These are phyloP conservation scores for Pleurotus tuber-regium DNA, from an alignment of 768 basidiomycete genomes.

Conservation along the genomic window DNA sequence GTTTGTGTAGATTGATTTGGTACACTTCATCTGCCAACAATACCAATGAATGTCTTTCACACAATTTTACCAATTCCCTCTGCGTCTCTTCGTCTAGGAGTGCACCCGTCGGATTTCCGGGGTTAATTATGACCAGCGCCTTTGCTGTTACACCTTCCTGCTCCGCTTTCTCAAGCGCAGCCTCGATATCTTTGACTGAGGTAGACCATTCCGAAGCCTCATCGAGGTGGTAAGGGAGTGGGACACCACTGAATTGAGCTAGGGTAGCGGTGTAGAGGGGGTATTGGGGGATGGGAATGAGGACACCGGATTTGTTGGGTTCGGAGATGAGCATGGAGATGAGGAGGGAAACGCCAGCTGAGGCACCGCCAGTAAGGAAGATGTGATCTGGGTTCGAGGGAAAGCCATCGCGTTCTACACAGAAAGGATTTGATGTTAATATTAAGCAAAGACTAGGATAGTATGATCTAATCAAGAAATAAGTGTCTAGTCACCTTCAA, in stretches of 20 bases:
- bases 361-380: slow-evolving; percentile 94
- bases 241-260: slow-evolving; percentile 75
- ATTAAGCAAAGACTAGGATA: too few species aligned
- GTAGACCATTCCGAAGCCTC: slow-evolving; percentile 85
- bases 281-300: slow-evolving; percentile 98
- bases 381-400: slow-evolving; percentile 81
- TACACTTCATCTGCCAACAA: slow-evolving; percentile 99
- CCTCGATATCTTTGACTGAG: slow-evolving; percentile 61
- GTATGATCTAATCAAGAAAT: too few species aligned
- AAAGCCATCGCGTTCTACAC: slow-evolving; percentile 83
- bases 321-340: slow-evolving; percentile 75
- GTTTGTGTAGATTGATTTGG: slow-evolving; percentile 85
- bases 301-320: slow-evolving; percentile 62
- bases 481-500: slow-evolving; percentile 55
- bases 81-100: slow-evolving; percentile 74
- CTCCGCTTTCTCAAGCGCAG: slow-evolving; percentile 63
- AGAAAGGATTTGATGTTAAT: background rate
- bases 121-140: slow-evolving; percentile 96
- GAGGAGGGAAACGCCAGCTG: slow-evolving; percentile 87
- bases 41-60: slow-evolving; percentile 81
- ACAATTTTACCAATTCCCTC: slow-evolving; percentile 73
- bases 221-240: slow-evolving; percentile 87
- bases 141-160: slow-evolving; percentile 63
- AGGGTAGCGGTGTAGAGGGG: slow-evolving; percentile 96
- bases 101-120: slow-evolving; percentile 95